Conservation (phyloP, 1,139 yeast genomes). For the Protomyces inouyei region DNA sequence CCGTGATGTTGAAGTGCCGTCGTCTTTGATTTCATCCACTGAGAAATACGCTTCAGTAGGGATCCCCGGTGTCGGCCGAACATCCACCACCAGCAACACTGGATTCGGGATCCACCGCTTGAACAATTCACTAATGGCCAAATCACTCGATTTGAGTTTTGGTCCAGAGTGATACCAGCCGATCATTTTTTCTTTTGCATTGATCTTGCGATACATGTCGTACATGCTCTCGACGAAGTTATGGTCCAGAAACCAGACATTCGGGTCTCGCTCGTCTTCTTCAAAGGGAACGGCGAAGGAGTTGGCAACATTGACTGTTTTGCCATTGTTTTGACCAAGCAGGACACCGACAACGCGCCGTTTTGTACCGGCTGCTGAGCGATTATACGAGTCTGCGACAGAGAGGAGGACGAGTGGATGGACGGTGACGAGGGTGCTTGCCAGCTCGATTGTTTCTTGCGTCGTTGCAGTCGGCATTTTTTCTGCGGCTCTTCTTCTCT, state of each 20-base stretch:
- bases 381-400: constrained; percentile 90
- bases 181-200: constrained; percentile 89
- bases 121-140: constrained; percentile 84
- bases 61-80: constrained; percentile 74
- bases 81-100: constrained; percentile 82
- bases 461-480: constrained; percentile 34
- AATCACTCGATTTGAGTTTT: constrained; percentile 77
- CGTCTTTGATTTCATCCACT: constrained; percentile 91
- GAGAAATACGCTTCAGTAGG: constrained; percentile 96
- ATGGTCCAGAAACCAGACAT: constrained; percentile 97
- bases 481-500: background rate
- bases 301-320: constrained; percentile 47
- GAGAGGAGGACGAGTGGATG: constrained; percentile 93
- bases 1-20: constrained; percentile 84
- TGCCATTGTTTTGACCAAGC: constrained; percentile 62
- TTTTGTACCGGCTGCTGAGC: constrained; percentile 64
- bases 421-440: constrained; percentile 67
- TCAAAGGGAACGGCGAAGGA: constrained; percentile 77
- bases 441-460: constrained; percentile 35
- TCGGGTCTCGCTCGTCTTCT: constrained; percentile 86
- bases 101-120: constrained; percentile 81
- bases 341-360: constrained; percentile 93
- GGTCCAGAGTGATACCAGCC: constrained; percentile 99
- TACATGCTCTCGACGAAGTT: constrained; percentile 95
- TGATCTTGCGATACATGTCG: constrained; percentile 95